Conservation (phyloP, 148 eudicot species). For the Camellia lanceoleosa region DNA sequence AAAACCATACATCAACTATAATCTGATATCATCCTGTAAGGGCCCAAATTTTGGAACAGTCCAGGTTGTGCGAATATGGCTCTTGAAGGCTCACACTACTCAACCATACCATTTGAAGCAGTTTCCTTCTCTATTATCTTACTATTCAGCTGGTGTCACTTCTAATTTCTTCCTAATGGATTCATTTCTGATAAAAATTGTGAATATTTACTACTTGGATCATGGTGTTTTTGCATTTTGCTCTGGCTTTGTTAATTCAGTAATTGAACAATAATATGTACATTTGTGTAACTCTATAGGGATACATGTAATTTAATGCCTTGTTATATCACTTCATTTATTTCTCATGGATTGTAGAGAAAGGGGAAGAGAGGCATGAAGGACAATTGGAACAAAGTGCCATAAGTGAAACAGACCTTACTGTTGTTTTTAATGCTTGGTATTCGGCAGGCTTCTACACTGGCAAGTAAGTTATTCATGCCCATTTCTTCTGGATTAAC, state of each 20-base stretch:
- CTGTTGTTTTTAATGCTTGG: conserved; percentile 77
- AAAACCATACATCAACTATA: too few species aligned
- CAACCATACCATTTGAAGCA: too few species aligned
- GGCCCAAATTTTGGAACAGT: too few species aligned
- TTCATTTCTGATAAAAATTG: background rate
- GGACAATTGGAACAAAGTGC: conserved; percentile 24
- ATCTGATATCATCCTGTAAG: too few species aligned
- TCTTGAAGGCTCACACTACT: too few species aligned
- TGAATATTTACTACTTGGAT: background rate
- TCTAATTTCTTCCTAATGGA: too few species aligned
- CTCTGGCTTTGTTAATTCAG: background rate
- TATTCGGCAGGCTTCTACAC: conserved; percentile 88
- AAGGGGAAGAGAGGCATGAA: conserved; percentile 24
- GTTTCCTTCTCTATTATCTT: too few species aligned
- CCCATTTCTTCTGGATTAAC: background rate
- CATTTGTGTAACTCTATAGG: background rate
- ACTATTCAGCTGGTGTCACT: too few species aligned
- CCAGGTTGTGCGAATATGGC: too few species aligned
- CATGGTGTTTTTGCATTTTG: background rate
- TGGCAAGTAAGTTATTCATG: conserved; percentile 58
- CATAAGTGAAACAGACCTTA: conserved; percentile 54
- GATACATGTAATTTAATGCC: background rate
- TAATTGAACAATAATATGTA: background rate
- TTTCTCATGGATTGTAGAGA: conserved; percentile 34
- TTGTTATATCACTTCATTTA: background rate